Evolutionary conservation across 768 basidiomycete species (phyloP).

Genomic region (Kondoa malvinella): DNA sequence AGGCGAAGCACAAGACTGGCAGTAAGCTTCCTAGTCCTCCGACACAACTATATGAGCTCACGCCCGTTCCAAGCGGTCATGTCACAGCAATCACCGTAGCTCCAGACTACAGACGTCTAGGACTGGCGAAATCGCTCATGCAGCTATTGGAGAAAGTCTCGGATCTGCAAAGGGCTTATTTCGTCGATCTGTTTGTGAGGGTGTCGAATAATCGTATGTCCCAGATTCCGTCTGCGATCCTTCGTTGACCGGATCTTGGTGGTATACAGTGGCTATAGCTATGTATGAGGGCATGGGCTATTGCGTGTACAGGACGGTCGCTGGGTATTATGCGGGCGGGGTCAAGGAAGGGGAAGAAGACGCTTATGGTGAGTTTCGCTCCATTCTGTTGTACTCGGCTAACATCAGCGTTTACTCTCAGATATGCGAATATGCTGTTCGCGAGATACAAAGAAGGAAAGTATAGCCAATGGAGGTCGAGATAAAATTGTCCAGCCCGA

Average conservation of each 20-base stretch:
- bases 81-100: slow-evolving; percentile 89
- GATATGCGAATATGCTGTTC: slow-evolving; percentile 39
- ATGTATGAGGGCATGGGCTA: slow-evolving; percentile 92
- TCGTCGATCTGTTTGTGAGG: slow-evolving; percentile 90
- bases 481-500: not conserved
- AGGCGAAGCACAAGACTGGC: slow-evolving; percentile 56
- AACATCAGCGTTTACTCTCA: slow-evolving; percentile 14
- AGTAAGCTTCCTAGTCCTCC: slow-evolving; percentile 31
- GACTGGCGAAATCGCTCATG: slow-evolving; percentile 76
- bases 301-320: slow-evolving; percentile 74
- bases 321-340: slow-evolving; percentile 76
- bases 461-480: slow-evolving; percentile 3
- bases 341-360: slow-evolving; percentile 72
- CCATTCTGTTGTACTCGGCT: not conserved
- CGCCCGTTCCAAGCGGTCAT: slow-evolving; percentile 44
- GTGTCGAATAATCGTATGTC: slow-evolving; percentile 21
- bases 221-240: not conserved
- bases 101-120: slow-evolving; percentile 75
- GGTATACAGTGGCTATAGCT: slow-evolving; percentile 61
- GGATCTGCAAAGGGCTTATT: slow-evolving; percentile 51
- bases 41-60: not conserved
- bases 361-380: slow-evolving; percentile 57
- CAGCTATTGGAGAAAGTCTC: slow-evolving; percentile 66
- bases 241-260: slow-evolving; percentile 35
- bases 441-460: slow-evolving; percentile 30